A percentile compares a stretch with the other conserved stretches of the same genome.
Evolutionary conservation across 768 basidiomycete species (phyloP).

Genomic region (Clavulina sp.): DNA sequence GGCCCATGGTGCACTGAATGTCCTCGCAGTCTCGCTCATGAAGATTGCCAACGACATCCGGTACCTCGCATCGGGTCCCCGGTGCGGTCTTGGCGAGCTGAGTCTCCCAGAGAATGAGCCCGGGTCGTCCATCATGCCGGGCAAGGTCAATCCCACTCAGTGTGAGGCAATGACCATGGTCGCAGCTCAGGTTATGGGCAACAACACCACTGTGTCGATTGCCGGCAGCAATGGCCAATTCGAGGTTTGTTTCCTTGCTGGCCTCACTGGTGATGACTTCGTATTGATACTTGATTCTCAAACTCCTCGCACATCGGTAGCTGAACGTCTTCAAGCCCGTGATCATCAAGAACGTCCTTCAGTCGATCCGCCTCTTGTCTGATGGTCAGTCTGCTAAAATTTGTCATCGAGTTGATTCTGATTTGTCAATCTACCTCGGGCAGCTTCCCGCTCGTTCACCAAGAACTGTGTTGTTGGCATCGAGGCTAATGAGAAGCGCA

Average conservation of each 20-base stretch:
- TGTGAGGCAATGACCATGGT: slow-evolving; percentile 99
- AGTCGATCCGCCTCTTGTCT: slow-evolving; percentile 82
- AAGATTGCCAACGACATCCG: slow-evolving; percentile 99
- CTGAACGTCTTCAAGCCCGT: slow-evolving; percentile 99
- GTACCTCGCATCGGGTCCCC: slow-evolving; percentile 91
- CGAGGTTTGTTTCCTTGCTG: slow-evolving; percentile 40
- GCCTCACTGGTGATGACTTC: not conserved
- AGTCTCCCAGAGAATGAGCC: slow-evolving; percentile 96
- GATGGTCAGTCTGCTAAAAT: slow-evolving; percentile 44
- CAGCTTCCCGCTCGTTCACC: slow-evolving; percentile 82
- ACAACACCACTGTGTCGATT: slow-evolving; percentile 81
- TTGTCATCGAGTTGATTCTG: not conserved
- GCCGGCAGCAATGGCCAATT: slow-evolving; percentile 94
- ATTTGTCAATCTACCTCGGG: slow-evolving; percentile 7
- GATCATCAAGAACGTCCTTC: slow-evolving; percentile 93
- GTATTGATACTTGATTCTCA: not conserved
- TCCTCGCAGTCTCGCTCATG: slow-evolving; percentile 91
- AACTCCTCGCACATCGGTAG: slow-evolving; percentile 23
- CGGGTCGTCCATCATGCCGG: slow-evolving; percentile 98
- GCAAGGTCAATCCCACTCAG: slow-evolving; percentile 98
- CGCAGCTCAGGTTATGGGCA: slow-evolving; percentile 95
- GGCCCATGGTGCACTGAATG: slow-evolving; percentile 91
- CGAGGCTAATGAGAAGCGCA: slow-evolving; percentile 88
- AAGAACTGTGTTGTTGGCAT: slow-evolving; percentile 96
- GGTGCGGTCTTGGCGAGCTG: slow-evolving; percentile 92